Evolutionary conservation across 176 grass and related monocot species (phyloP).

Genomic region (barley (Hordeum vulgare)): MorexV3_pseudomolecules_assembly NC_058519.1:624258809-624259308

Average conservation of each 20-base stretch:
- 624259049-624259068: not conserved
- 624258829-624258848: too few species aligned
- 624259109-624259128: not conserved
- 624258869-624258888: too few species aligned
- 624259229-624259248: not conserved
- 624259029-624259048: not conserved
- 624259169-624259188: not conserved
- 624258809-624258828: too few species aligned
- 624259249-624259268: not conserved
- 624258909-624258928: not conserved
- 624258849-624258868: too few species aligned
- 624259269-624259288: not conserved
- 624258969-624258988: not conserved
- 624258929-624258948: not conserved
- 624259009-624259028: not conserved
- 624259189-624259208: not conserved
- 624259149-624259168: not conserved
- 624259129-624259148: not conserved
- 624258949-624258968: not conserved
- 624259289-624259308: not conserved
- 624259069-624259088: not conserved
- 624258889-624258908: too few species aligned
- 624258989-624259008: not conserved
- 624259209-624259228: not conserved
- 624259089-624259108: not conserved